Evolutionary conservation across 176 grass and related monocot genomes (phyloP).

Genomic region (Thinopyrum elongatum): DNA sequence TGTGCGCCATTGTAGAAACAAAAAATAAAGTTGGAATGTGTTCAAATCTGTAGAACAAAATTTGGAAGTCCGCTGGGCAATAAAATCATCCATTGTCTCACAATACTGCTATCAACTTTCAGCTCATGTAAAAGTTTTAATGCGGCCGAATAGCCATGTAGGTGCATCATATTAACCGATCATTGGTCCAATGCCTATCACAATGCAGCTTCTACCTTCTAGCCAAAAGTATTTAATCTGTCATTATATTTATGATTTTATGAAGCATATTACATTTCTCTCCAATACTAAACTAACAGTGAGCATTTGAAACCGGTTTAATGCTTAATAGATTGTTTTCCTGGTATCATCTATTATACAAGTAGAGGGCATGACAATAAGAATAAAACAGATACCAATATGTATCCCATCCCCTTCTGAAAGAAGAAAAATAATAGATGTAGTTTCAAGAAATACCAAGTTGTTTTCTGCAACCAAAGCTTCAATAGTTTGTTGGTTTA

Average conservation of each 20-base stretch:
- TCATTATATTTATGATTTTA: not conserved
- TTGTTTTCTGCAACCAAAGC: constrained; percentile 96
- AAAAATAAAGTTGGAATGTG: not conserved
- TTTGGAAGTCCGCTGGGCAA: not conserved
- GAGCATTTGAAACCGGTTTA: not conserved
- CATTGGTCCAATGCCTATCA: not conserved
- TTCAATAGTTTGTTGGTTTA: constrained; percentile 99
- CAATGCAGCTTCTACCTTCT: not conserved
- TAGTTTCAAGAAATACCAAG: constrained; percentile 69
- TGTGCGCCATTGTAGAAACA: not conserved
- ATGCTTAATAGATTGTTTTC: not conserved
- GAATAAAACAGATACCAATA: constrained; percentile 14
- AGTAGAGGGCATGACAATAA: not conserved
- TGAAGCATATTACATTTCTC: not conserved
- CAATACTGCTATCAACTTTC: not conserved
- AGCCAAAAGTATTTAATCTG: constrained; percentile 16
- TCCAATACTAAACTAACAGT: not conserved
- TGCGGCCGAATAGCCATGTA: not conserved
- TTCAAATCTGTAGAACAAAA: constrained; percentile 18
- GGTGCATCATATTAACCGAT: not conserved
- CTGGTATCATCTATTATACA: not conserved
- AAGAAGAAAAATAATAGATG: constrained; percentile 6
- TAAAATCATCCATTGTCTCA: constrained; percentile 7
- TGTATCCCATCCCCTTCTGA: constrained; percentile 15
- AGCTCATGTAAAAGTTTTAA: not conserved